phyloP scores from a whole-genome alignment of 805 yeast genomes.

The Candida succiphila region DNA sequence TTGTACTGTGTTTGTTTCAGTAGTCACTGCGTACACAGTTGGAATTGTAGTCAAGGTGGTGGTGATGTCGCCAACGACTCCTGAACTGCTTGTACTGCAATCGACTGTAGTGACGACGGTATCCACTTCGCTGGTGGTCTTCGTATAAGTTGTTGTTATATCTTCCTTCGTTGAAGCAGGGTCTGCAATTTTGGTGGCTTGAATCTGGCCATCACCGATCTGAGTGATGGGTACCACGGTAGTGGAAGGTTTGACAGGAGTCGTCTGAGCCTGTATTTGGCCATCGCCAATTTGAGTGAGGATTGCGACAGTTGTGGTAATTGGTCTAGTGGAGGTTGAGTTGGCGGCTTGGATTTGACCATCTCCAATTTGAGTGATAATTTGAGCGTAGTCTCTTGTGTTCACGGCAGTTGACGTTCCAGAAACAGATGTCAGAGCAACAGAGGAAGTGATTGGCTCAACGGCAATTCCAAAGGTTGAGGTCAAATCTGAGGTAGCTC shows the following conservation, averaged over 20 bases:
- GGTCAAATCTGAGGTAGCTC: conserved; percentile 47
- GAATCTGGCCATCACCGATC: conserved; percentile 38
- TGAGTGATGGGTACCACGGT: conserved; percentile 30
- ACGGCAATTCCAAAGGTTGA: conserved; percentile 62
- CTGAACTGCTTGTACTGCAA: conserved; percentile 9
- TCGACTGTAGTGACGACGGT: conserved; percentile 23
- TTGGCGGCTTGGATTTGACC: conserved; percentile 27
- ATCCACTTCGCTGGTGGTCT: conserved; percentile 28
- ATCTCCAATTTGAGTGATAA: conserved; percentile 26
- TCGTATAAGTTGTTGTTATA: conserved; percentile 13
- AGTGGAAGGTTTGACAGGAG: conserved; percentile 19
- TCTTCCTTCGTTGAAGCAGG: conserved; percentile 8
- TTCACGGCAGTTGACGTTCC: conserved; percentile 6
- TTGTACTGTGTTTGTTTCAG: conserved; percentile 15
- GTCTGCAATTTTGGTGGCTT: conserved; percentile 6
- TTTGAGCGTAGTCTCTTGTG: conserved; percentile 26
- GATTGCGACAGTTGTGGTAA: conserved; percentile 23
- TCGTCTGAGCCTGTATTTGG: conserved; percentile 31
- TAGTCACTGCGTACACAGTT: background rate
- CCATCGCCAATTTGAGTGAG: conserved; percentile 37
- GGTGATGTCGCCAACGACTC: background rate
- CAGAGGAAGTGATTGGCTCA: conserved; percentile 33
- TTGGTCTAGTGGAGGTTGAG: conserved; percentile 28
- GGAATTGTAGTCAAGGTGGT: background rate
- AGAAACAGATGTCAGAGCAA: conserved; percentile 13